Conservation (phyloP, 1,284 basidiomycete genomes). For the Puccinia coronata region DNA sequence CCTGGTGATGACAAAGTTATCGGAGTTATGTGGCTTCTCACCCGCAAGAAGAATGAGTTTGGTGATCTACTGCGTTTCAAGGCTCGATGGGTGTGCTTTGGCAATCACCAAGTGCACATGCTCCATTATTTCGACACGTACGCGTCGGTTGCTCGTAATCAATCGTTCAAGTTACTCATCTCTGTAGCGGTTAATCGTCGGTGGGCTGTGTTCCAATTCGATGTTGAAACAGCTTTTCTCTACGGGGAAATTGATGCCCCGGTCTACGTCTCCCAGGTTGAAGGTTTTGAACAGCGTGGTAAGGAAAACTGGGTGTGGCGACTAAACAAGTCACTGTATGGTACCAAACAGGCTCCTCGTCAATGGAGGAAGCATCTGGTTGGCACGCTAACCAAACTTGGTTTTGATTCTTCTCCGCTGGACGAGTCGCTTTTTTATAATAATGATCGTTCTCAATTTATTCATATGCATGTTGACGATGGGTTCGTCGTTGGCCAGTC, state of each 20-base stretch:
- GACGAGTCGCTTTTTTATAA: too few species aligned
- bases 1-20: slow-evolving; percentile 15
- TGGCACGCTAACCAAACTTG: too few species aligned
- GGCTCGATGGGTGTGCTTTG: slow-evolving; percentile 34
- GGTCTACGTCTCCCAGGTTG: slow-evolving; percentile 16
- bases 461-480: too few species aligned
- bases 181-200: neutral
- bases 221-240: slow-evolving; percentile 17
- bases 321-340: neutral
- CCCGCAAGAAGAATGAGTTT: slow-evolving; percentile 13
- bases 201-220: slow-evolving; percentile 12
- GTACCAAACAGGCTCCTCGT: slow-evolving; percentile 5
- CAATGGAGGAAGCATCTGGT: slow-evolving; percentile 1
- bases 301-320: too few species aligned
- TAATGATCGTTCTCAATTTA: too few species aligned
- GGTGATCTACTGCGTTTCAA: neutral
- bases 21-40: slow-evolving; percentile 26
- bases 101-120: slow-evolving; percentile 3
- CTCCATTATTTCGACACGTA: too few species aligned
- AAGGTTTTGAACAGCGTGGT: neutral
- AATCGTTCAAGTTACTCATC: too few species aligned
- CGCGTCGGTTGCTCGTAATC: too few species aligned
- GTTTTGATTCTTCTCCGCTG: too few species aligned
- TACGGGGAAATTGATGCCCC: slow-evolving; percentile 10
- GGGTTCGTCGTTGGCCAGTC: too few species aligned